These are phyloP conservation scores for Alternaria gaisen DNA, from an alignment of 2,329 filamentous ascomycete species.

Conservation along the genomic window DNA sequence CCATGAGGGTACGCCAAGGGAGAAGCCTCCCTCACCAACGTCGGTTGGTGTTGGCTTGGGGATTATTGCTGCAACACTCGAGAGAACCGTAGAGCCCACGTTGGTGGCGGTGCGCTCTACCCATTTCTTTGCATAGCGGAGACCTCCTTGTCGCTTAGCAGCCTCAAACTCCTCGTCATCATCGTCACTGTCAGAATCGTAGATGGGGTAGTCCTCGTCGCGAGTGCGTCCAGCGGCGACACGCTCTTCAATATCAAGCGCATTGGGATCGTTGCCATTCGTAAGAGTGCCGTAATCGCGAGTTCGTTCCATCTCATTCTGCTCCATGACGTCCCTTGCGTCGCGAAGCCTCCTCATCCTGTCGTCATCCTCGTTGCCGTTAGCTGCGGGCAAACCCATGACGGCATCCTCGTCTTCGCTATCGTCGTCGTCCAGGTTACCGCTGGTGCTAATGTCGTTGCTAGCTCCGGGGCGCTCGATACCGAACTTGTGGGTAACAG, in stretches of 20 bases:
- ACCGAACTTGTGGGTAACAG: constrained; percentile 85
- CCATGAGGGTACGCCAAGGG: constrained; percentile 56
- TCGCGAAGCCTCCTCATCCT: constrained; percentile 59
- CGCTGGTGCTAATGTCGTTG: constrained; percentile 78
- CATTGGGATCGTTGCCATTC: constrained; percentile 51
- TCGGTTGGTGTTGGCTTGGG: constrained; percentile 54
- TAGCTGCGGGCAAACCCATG: constrained; percentile 35
- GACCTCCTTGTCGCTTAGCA: constrained; percentile 77
- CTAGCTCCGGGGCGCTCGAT: constrained; percentile 82
- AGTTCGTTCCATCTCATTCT: constrained; percentile 60
- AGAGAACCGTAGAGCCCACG: constrained; percentile 48
- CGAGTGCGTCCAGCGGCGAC: constrained; percentile 69
- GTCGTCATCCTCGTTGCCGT: constrained; percentile 53
- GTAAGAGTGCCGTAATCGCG: constrained; percentile 57
- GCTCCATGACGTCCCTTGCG: constrained; percentile 60
- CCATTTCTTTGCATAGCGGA: constrained; percentile 72
- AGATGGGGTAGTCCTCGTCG: constrained; percentile 81
- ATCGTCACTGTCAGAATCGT: constrained; percentile 89
- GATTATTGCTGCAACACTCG: constrained; percentile 43
- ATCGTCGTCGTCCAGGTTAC: constrained; percentile 78
- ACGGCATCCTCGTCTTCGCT: constrained; percentile 67
- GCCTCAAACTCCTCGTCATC: constrained; percentile 79
- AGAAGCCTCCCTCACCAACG: constrained; percentile 53
- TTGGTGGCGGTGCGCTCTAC: constrained; percentile 61
- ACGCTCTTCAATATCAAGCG: constrained; percentile 83